Conservation (phyloP, 2,329 filamentous ascomycete genomes). For the Pyricularia pennisetigena region DNA sequence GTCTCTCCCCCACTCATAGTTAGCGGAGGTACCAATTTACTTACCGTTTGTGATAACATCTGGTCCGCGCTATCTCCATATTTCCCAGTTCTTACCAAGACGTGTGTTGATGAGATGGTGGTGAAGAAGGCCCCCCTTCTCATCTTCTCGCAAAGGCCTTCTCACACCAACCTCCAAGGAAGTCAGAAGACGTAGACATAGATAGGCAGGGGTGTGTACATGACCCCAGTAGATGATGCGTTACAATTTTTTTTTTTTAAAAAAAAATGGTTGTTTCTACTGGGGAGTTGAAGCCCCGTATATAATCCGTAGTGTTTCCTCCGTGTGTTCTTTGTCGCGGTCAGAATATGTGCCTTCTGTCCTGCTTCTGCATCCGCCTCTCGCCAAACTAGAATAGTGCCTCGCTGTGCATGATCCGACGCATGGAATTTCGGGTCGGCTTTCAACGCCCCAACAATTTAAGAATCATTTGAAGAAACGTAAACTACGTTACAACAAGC, state of each 20-base stretch:
- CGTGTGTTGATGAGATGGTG: background rate
- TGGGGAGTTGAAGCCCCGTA: background rate
- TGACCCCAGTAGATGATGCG: constrained; percentile 5
- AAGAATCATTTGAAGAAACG: background rate
- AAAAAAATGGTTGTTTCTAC: too few species aligned
- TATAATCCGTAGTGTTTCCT: background rate
- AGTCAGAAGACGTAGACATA: constrained; percentile 14
- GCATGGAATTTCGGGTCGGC: background rate
- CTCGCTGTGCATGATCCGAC: background rate
- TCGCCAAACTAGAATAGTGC: background rate
- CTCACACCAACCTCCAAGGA: constrained; percentile 16
- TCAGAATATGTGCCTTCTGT: constrained; percentile 4
- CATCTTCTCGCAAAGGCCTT: constrained; percentile 1
- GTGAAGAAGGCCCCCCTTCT: background rate
- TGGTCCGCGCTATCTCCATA: background rate
- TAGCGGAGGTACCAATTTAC: background rate
- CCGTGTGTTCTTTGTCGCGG: background rate
- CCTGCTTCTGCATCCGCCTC: background rate
- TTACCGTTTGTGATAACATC: background rate
- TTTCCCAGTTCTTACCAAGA: background rate
- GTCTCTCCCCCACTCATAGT: background rate
- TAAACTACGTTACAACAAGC: background rate
- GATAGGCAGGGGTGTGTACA: constrained; percentile 3
- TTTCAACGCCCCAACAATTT: background rate
- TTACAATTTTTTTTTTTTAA: constrained; percentile 6